Evolutionary conservation across 164 flowering plant genomes (phyloP), one percentile per base, ranked within the genome.

Genomic region (Kalanchoe fedtschenkoi): DNA sequence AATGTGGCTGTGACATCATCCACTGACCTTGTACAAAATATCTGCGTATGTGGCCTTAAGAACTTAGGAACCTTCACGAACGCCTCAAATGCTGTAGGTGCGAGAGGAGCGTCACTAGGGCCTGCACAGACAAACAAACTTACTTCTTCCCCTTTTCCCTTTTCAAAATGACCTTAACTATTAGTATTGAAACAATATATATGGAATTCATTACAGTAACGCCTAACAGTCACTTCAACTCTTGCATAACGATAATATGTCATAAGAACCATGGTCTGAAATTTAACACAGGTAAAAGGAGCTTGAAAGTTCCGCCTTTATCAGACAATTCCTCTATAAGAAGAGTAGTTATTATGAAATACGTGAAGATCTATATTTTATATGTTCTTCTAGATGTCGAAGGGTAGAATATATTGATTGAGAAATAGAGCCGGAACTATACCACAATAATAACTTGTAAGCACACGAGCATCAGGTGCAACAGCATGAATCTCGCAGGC

Each of bases 361-460:
- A 44, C 19, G 7, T 4, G n/a, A 1, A 15, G n/a, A n/a, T n/a
- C n/a, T 5, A 42, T 19, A 42, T 1, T 26, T 13, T 26, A 17
- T 33, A 26, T 28, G 11, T 33, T 28, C 4, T 29, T 26, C 14
- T 55, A 4, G 5, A 16, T 14, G 34, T 13, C 33, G 1, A 28
- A 55, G 59, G 59, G 34, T 9, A 15, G 26, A 13, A 29, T 16
- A 29, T 3, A 1, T 4, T 14, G 60, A 29, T 1, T n/a, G 0
- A 28, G 21, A 56, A 14, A 29, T 15, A 42, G 46, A 15, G n/a
- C 14, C 14, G 14, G 46, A 56, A 69, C 28, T 28, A 62, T 80
- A 90, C 97, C 98, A 62, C 85, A 77, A 68, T 93, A 90, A 64
- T 90, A 93, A 37, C 96, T 88, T n/a, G 98, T 93, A 60, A 93